Base-by-base conservation (phyloP, 495 filamentous ascomycete genomes). In the Pseudoneurospora amorphoporcata region DNA sequence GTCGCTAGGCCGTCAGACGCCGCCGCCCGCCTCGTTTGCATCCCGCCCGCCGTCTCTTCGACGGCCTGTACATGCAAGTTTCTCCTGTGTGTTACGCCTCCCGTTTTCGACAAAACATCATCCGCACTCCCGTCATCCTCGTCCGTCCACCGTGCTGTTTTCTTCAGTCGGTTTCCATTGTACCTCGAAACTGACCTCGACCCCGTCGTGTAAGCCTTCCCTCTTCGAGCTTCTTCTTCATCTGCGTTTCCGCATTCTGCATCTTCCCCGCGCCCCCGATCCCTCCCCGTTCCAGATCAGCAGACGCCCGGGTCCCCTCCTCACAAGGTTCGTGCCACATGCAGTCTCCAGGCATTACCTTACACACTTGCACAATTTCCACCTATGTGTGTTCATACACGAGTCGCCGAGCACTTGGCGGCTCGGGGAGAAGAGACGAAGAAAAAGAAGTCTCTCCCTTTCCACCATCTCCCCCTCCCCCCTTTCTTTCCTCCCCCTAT, bases 1-100 rank as follows among this genome's bases (percentile, higher is more conserved):
- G 65, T 40, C 53, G 53, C 53, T 65, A 41, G 37, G 17, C 70
- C 42, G 65, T 69, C 65, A 68, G 16, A 71, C 58, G 65, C 39
- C 70, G 65, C 39, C 70, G 68, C 71, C 72, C 71, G 71, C 71
- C 70, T 61, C 58, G 35, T 53, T 17, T n/a, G 19, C 19, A 40
- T n/a, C 39, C 41, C 2, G 23, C 10, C 23, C 35, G 19, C 47
- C 58, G 39, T 68, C 53, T 29, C 17, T 73, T 35, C 3, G 29
- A 65, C 53, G 53, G 53, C 14, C 32, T 65, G 53, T 65, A 65
- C 53, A 65, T 65, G 53, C 17, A 65, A 65, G 53, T 65, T 65
- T 65, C 53, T 65, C 53, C 53, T 65, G 53, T 65, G 53, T 65
- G 29, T 37, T 37, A 65, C 53, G 53, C 7, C 53, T 16, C 53